phyloP scores from a whole-genome alignment of 768 basidiomycete genomes.

The Boletus insuetus region DNA sequence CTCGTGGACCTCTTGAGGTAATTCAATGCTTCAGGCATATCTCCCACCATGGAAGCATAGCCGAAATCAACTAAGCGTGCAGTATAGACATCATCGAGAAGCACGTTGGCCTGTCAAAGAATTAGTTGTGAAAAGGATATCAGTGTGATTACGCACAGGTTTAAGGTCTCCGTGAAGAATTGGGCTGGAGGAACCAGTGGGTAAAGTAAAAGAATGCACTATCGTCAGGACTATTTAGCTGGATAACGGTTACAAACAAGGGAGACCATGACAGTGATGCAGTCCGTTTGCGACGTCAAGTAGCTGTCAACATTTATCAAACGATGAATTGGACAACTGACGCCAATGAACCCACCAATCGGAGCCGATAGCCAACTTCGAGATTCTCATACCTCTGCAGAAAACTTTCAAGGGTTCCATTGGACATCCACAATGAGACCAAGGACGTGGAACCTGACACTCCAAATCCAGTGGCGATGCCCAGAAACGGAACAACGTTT shows the following conservation, averaged over 20 bases:
- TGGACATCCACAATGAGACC: neutral
- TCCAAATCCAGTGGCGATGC: neutral
- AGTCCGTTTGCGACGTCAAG: neutral
- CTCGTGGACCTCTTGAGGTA: neutral
- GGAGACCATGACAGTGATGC: neutral
- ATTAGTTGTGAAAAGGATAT: neutral
- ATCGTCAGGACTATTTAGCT: neutral
- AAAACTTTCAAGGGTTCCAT: neutral
- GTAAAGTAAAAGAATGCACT: neutral
- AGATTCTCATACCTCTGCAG: neutral
- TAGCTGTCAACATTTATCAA: neutral
- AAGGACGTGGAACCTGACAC: neutral
- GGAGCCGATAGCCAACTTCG: neutral
- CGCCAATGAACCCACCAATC: neutral
- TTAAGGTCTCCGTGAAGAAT: slow-evolving; percentile 1
- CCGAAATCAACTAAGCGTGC: slow-evolving; percentile 2
- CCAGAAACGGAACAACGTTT: slow-evolving; percentile 3
- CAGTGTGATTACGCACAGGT: neutral
- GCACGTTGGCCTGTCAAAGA: neutral
- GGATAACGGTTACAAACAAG: neutral
- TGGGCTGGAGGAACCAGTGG: neutral
- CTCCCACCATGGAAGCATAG: slow-evolving; percentile 1
- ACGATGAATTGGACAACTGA: too few species aligned
- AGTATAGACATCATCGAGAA: neutral
- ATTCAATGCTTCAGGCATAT: neutral